Base-by-base conservation (phyloP, 2,329 filamentous ascomycete species). In the Raffaelea albimanens region DNA sequence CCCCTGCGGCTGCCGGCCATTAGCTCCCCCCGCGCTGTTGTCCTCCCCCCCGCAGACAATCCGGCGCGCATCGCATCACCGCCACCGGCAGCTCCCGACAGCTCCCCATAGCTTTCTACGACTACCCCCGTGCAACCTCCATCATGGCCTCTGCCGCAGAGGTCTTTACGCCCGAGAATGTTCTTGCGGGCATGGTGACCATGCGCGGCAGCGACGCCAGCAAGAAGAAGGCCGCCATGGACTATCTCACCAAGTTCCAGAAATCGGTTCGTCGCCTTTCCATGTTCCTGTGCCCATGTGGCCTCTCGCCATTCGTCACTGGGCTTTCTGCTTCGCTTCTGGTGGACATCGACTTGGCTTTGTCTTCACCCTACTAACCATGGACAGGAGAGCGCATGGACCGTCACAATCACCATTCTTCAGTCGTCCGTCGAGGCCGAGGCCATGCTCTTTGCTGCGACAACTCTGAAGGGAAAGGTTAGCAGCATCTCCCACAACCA, bases 401-500 rank as follows among this genome's bases (percentile, higher is more conserved):
- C 83, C 40, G 83, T 85, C 42, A 90, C 89, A 53, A 83, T 96
- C 63, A 79, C 82, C 46, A 87, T 98, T 53, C 72, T 98, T 53
- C 87, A 95, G 64, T 86, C 87, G 44, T 76, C 84, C 53, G 79
- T 85, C 47, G 83, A 90, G 53, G 76, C 85, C 44, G 89, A 95
- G 64, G 87, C 87, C 22, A 93, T 93, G 64, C 73, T 98, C 51
- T 98, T 98, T 66, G 93, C 93, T 42, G 93, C 93, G 50, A 97
- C 91, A 42, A 98, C 93, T 45, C 72, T 98, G 61, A 95, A 95
- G 71, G 93, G 93, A 74, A 98, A 98, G 83, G 93, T 97, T 73
- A 7, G 56, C 11, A 21, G 9, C 18, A 31, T 14, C 34, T 46
- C 14, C 31, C 16, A 19, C 18, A 5, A 16, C 40, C 21, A 21